Base-by-base conservation (phyloP, 495 filamentous ascomycete species). In the Geoglossum glabrum region DNA sequence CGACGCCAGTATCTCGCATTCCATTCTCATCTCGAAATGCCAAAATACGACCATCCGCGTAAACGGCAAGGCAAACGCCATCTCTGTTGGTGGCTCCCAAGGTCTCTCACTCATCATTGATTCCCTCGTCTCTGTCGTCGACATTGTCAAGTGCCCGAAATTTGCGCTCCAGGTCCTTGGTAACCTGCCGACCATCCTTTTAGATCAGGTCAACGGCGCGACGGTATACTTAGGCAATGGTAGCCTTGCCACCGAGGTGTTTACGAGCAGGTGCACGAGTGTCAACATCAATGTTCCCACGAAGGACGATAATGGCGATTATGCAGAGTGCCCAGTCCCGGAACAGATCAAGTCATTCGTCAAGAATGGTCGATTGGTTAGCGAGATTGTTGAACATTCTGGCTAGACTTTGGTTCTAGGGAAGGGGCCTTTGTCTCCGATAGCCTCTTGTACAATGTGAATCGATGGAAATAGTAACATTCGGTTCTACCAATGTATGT, bases 121-220 rank as follows among this genome's bases (percentile, higher is more conserved):
- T 64, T 85, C 82, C 0, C 80, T 99, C 30, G 87, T 99, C 46
- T 90, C 85, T 55, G 84, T 82, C 34, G 80, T 99, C 55, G 92
- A 97, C 64, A 83, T 90, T 47, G 90, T 99, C 76, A 95, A 95
- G 73, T 87, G 80, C 57, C 78, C 85, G 57, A 90, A 87, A 63
- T 95, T 99, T 66, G 88, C 87, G 33, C 72, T 97, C 21, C 90
- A 97, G 70, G 83, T 97, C 31, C 69, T 89, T 45, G 89, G 86
- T 55, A 77, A 73, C 8, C 76, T 93, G 27, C 92, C 93, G 13
- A 96, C 89, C 23, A 70, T 97, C 56, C 70, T 96, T 55, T 71
- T 98, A 52, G 93, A 98, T 68, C 87, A 95, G 72, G 83, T 96
- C 54, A 92, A 98, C 66, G 84, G 87, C 57, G 92, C 87, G 21